phyloP scores from a whole-genome alignment of 2,329 filamentous ascomycete genomes.

The Pseudofabraea citricarpa region DNA sequence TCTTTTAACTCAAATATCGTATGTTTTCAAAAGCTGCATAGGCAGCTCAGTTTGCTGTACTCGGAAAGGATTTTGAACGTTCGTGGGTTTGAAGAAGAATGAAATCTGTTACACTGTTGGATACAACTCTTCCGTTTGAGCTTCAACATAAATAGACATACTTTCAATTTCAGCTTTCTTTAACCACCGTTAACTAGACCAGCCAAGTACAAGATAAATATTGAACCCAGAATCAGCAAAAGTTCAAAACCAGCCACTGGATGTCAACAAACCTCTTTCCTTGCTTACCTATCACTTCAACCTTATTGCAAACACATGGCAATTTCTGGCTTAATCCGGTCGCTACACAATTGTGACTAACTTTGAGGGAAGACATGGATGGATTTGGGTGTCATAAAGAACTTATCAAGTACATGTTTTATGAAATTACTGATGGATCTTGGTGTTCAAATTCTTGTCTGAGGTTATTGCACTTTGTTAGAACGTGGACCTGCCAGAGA shows the following conservation, averaged over 20 bases:
- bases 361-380: conserved; percentile 57
- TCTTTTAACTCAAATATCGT: too few relatives aligned
- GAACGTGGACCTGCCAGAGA: conserved; percentile 50
- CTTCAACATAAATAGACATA: conserved; percentile 50
- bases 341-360: conserved; percentile 59
- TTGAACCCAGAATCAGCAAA: conserved; percentile 41
- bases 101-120: too few relatives aligned
- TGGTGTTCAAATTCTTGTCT: conserved; percentile 10
- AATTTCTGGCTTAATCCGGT: conserved; percentile 64
- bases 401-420: conserved; percentile 44
- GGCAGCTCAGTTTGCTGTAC: too few relatives aligned
- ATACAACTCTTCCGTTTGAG: too few relatives aligned
- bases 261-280: conserved; percentile 47
- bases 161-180: conserved; percentile 54
- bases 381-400: conserved; percentile 62
- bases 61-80: too few relatives aligned
- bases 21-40: too few relatives aligned
- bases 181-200: conserved; percentile 57
- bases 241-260: conserved; percentile 40
- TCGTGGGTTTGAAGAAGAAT: too few relatives aligned
- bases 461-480: conserved; percentile 58
- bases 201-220: conserved; percentile 44
- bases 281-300: conserved; percentile 62
- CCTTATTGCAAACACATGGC: conserved; percentile 59
- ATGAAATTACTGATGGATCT: background rate